Evolutionary conservation across 2,329 filamentous ascomycete genomes (phyloP).

Genomic region (Fusarium citri): DNA sequence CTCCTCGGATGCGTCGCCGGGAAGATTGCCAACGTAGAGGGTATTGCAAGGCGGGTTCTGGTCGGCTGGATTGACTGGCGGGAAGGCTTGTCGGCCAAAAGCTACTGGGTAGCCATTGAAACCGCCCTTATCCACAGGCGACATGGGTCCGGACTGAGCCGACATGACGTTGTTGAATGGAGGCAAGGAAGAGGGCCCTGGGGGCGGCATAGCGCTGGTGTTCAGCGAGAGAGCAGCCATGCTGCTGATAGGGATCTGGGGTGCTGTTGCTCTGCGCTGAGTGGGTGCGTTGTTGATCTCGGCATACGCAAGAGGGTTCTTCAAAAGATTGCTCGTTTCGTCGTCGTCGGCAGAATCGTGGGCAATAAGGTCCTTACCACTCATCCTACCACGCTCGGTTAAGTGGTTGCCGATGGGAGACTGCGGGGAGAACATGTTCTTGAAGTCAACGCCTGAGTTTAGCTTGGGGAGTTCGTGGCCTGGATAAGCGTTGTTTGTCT

Average conservation of each 20-base stretch:
- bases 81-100: conserved; percentile 75
- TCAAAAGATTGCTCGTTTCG: conserved; percentile 77
- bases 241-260: conserved; percentile 75
- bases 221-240: conserved; percentile 79
- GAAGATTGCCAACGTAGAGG: conserved; percentile 96
- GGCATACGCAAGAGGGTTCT: conserved; percentile 78
- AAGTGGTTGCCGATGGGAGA: conserved; percentile 78
- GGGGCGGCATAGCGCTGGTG: conserved; percentile 63
- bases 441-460: conserved; percentile 65
- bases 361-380: conserved; percentile 79
- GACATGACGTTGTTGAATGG: conserved; percentile 57
- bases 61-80: conserved; percentile 91
- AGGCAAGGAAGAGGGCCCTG: conserved; percentile 65
- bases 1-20: conserved; percentile 91
- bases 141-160: conserved; percentile 48
- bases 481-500: conserved; percentile 64
- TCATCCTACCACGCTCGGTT: conserved; percentile 68
- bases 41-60: conserved; percentile 99
- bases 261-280: conserved; percentile 74
- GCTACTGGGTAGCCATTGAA: conserved; percentile 48
- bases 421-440: conserved; percentile 77
- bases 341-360: conserved; percentile 73
- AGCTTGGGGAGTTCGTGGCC: conserved; percentile 69
- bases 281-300: conserved; percentile 60
- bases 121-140: conserved; percentile 8